A percentile compares a stretch with the other conserved stretches of the same genome.
phyloP scores from a whole-genome alignment of 2,329 filamentous ascomycete species.

The Zopfia rhizophila region DNA sequence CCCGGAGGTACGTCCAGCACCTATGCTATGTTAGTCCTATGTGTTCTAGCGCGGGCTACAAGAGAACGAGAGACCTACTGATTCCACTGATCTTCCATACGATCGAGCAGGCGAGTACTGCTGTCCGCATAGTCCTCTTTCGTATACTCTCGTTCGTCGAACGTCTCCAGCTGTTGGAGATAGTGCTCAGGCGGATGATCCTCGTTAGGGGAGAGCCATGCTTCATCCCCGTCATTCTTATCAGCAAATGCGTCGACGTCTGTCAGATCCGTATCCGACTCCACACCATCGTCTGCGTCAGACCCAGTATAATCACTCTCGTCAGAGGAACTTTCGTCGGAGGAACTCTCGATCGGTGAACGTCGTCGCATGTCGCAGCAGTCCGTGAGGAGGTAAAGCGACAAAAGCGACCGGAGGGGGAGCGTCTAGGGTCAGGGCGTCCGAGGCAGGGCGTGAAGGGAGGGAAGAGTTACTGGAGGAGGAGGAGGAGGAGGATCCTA shows the following conservation, averaged over 20 bases:
- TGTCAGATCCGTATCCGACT: slow-evolving; percentile 22
- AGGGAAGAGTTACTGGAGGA: no score
- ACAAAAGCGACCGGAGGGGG: no score
- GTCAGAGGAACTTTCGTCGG: slow-evolving; percentile 19
- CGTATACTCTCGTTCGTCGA: slow-evolving; percentile 26
- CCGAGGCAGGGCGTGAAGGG: no score
- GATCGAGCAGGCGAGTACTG: slow-evolving; percentile 26
- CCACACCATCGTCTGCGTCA: slow-evolving; percentile 17
- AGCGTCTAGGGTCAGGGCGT: no score
- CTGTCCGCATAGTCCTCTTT: slow-evolving; percentile 32
- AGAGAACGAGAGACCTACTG: slow-evolving; percentile 22
- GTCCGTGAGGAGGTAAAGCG: no score
- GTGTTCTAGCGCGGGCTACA: slow-evolving; percentile 14
- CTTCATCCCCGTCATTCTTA: slow-evolving; percentile 13
- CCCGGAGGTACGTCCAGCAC: slow-evolving; percentile 22
- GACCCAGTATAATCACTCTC: slow-evolving; percentile 21
- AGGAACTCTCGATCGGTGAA: slow-evolving; percentile 20
- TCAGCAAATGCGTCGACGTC: slow-evolving; percentile 16
- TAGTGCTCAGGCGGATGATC: slow-evolving; percentile 30
- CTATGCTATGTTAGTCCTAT: slow-evolving; percentile 21
- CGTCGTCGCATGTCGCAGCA: slow-evolving; percentile 16
- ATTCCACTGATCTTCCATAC: slow-evolving; percentile 30
- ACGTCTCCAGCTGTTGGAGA: slow-evolving; percentile 20
- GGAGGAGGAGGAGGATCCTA: no score
- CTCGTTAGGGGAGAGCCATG: slow-evolving; percentile 19